Evolutionary conservation across 2,329 filamentous ascomycete genomes (phyloP).

Genomic region (Penicillium freii): DNA sequence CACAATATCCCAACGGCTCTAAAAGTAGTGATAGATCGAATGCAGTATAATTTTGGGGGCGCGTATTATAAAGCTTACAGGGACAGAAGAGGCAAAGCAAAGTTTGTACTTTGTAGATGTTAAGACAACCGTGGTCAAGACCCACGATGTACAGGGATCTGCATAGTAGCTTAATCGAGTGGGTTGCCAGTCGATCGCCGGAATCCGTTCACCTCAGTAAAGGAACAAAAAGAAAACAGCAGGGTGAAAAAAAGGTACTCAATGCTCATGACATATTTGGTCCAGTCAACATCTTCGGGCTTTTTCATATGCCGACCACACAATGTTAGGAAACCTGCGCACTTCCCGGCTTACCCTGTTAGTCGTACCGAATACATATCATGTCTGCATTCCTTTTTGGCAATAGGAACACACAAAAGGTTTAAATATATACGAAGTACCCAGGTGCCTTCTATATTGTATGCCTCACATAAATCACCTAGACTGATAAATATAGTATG

Average conservation of each 20-base stretch:
- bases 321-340: not conserved
- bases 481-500: not conserved
- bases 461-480: not conserved
- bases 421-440: not conserved
- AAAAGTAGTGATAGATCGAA: too few species aligned
- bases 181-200: conserved; percentile 16
- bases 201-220: not conserved
- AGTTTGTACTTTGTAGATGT: not conserved
- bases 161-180: conserved; percentile 11
- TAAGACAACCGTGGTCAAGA: not conserved
- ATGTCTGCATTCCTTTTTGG: not conserved
- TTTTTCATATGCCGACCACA: not conserved
- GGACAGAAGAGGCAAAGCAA: not conserved
- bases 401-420: not conserved
- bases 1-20: not conserved
- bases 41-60: not conserved
- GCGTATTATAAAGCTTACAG: not conserved
- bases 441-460: not conserved
- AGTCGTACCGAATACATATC: not conserved
- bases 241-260: not conserved
- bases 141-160: conserved; percentile 13
- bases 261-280: not conserved
- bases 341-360: not conserved
- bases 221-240: not conserved
- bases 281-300: not conserved